phyloP scores from a whole-genome alignment of 2,329 filamentous ascomycete species.

The Alternaria sp. region DNA sequence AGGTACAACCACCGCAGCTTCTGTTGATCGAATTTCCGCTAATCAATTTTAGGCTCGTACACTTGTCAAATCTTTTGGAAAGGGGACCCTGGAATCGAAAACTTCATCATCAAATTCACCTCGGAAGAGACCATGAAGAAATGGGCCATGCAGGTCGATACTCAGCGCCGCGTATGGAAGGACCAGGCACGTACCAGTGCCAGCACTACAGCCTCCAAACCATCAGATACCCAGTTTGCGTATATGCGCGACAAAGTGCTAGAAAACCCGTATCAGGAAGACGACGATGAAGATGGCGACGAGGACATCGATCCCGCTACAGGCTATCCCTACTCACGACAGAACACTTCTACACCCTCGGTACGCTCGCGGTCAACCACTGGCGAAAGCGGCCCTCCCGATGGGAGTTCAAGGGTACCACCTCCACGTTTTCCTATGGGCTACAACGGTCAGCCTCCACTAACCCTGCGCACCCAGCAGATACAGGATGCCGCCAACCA shows the following conservation, averaged over 20 bases:
- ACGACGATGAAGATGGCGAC: conserved; percentile 65
- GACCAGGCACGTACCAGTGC: conserved; percentile 61
- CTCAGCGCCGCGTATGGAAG: conserved; percentile 67
- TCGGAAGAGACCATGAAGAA: conserved; percentile 94
- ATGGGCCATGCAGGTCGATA: conserved; percentile 83
- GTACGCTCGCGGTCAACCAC: conserved; percentile 80
- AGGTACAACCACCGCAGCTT: conserved; percentile 64
- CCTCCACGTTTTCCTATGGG: conserved; percentile 77
- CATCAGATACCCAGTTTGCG: conserved; percentile 75
- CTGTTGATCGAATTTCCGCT: neutral
- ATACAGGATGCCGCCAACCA: conserved; percentile 71
- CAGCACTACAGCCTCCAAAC: conserved; percentile 59
- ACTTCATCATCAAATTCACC: conserved; percentile 91
- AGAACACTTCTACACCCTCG: conserved; percentile 77
- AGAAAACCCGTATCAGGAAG: conserved; percentile 81
- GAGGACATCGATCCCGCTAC: conserved; percentile 54
- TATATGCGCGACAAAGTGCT: conserved; percentile 78
- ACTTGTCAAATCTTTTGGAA: conserved; percentile 99
- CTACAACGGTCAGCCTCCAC: conserved; percentile 58
- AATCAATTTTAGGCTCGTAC: conserved; percentile 73
- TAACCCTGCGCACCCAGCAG: conserved; percentile 75
- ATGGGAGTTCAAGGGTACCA: conserved; percentile 62
- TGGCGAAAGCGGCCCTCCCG: conserved; percentile 69
- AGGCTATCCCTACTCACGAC: conserved; percentile 62
- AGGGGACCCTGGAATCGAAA: conserved; percentile 92